Base-by-base conservation (phyloP, 2,329 filamentous ascomycete genomes). In the Aspergillus sp. region DNA sequence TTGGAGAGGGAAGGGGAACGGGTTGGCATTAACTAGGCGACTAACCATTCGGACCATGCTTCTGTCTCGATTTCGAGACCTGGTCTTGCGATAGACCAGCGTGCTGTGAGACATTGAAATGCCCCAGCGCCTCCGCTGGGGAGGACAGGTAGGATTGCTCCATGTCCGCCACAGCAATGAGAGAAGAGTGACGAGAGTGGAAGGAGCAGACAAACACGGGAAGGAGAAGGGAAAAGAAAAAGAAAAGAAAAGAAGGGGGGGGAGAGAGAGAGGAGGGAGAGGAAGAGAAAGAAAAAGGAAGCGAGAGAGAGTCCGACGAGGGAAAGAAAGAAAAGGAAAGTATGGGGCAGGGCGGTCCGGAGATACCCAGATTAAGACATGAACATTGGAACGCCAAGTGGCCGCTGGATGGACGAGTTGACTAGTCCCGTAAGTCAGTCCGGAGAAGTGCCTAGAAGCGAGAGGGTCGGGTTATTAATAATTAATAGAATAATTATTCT, bases 21-120 rank as follows among this genome's bases (percentile, higher is more conserved):
- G 20, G 16, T 47, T 6, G 45, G 45, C 6, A 12, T 51, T 22
- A n/a, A 26, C 18, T 22, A 49, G 53, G 51, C 31, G 57, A 73
- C 76, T 68, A 73, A 85, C 83, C 81, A 75, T 86, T 86, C 53
- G 75, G 79, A 61, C 84, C 84, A 75, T 84, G 75, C 67, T 80
- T 81, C 63, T 79, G 65, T 65, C 79, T 75, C 59, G 75, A 73
- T 58, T 75, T 71, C 51, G 73, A 55, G 10, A 84, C 82, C 68
- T 84, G 81, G 53, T 75, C 69, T 57, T 78, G 77, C 39, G 81
- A 81, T 24, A 86, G 71, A 60, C 84, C 84, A 54, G 75, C 71
- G 51, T 76, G 67, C 71, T 85, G 81, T 22, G 77, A 73, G 56
- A 85, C 82, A 63, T 78, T 67, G 69, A 86, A 85, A 63, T 83